Base-by-base conservation (phyloP, 331 rosid species). In the Erythrophleum ivorense region DNA sequence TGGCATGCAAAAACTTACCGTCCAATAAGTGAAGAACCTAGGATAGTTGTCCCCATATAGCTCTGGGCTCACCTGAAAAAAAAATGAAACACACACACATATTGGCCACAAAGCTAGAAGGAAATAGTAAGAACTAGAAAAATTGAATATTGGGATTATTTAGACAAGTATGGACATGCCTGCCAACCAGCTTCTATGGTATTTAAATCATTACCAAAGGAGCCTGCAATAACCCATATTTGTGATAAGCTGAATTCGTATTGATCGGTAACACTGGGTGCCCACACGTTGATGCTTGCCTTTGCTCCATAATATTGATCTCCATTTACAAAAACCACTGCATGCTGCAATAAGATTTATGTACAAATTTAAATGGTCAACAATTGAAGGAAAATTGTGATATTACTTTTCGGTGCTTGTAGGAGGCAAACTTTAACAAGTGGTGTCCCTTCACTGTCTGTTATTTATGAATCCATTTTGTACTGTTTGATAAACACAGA, bases 131-230 rank as follows among this genome's bases (percentile, higher is more conserved):
- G 74, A 68, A 12, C 24, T 41, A 1, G 41, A 33, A 71, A 71
- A 46, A 1, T 64, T 64, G 45, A 34, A 64, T 2, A 31, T 33
- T 59, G 66, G 66, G 66, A 59, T 24, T 9, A 59, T 59, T 43
- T 12, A 75, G 21, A 2, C 3, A 29, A 9, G 7, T 3, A 40
- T 59, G 79, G 43, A 92, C 91, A 71, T 88, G 76, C 99, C 97
- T 96, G 98, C 99, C 99, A 96, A 71, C 99, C 99, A 80, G 99
- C 99, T 91, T 96, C 99, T 41, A 96, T 89, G 87, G 99, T 96
- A 65, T 96, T 94, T 0, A 96, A 86, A 84, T 96, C 98, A 81
- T 94, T 54, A 9, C 94, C 97, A 84, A 96, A 96, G 2, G 98
- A 90, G 48, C 99, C 99, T 77, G 98, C 94, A 80, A 96, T 94